Evolutionary conservation across 176 grass and related monocot species (phyloP).

Genomic region (Aegilops umbellulata): DNA sequence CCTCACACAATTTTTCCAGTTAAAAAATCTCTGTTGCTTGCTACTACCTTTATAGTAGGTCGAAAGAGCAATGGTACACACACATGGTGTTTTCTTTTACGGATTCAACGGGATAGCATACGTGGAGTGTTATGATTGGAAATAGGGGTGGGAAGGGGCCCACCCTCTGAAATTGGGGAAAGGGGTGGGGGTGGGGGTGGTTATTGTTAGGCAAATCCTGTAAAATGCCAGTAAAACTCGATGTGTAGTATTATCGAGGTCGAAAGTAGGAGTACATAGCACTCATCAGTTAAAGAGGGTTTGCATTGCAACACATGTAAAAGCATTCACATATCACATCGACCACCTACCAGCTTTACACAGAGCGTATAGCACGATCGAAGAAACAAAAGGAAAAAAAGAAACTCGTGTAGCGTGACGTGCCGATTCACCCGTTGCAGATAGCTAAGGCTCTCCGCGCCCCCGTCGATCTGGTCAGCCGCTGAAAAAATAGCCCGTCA

Average conservation of each 20-base stretch:
- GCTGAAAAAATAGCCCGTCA: not conserved
- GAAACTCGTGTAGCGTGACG: not conserved
- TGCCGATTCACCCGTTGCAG: not conserved
- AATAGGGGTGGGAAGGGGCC: no score
- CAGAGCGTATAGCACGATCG: not conserved
- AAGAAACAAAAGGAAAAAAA: not conserved
- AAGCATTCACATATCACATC: conserved; percentile 22
- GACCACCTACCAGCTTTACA: not conserved
- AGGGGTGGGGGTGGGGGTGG: no score
- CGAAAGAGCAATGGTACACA: not conserved
- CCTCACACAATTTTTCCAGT: no score
- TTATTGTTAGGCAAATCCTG: not conserved
- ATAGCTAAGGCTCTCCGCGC: not conserved
- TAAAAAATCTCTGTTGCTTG: no score
- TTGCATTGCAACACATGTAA: not conserved
- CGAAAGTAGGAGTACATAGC: not conserved
- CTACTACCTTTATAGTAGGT: not conserved
- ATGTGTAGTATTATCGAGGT: no score
- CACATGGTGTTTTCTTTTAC: no score
- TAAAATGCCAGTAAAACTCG: no score
- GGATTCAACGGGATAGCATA: no score
- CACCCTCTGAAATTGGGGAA: no score
- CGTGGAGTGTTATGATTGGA: no score
- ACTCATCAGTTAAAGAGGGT: not conserved
- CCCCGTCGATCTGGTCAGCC: not conserved